Percentiles rank a stretch among this genome's conserved stretches.
Conservation (phyloP, 176 grass and related monocot species). For the Musa itinerans region DNA sequence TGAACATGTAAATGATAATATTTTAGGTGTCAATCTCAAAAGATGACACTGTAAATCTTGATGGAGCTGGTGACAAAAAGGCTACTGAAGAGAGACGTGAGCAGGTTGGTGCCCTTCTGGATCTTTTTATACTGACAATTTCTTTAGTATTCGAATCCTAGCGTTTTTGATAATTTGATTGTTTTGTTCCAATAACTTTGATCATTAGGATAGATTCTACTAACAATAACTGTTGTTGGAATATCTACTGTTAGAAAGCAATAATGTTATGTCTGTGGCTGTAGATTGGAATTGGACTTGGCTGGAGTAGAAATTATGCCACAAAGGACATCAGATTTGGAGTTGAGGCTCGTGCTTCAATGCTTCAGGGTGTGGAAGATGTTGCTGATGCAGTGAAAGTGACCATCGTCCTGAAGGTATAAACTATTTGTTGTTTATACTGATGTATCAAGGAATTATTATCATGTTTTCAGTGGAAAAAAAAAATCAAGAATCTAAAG, state of each 20-base stretch:
- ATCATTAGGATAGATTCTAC: background rate
- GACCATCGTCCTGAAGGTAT: conserved; percentile 26
- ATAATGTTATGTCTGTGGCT: background rate
- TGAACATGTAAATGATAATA: background rate
- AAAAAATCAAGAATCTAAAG: background rate
- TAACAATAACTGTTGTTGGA: background rate
- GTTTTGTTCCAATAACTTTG: background rate
- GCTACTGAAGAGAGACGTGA: conserved; percentile 47
- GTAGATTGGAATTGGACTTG: conserved; percentile 8
- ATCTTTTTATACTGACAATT: background rate
- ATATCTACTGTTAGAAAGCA: background rate
- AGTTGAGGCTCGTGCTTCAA: conserved; percentile 25
- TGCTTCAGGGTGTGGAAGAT: conserved; percentile 16
- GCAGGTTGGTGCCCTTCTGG: conserved; percentile 25
- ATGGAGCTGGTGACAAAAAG: conserved; percentile 47
- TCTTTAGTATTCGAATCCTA: background rate
- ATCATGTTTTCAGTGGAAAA: background rate
- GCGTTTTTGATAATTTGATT: background rate
- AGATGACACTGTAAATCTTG: conserved; percentile 49
- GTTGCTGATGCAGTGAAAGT: conserved; percentile 17
- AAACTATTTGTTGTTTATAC: background rate
- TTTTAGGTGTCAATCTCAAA: conserved; percentile 51
- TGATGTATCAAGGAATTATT: background rate
- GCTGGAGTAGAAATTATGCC: conserved; percentile 30
- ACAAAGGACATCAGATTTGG: conserved; percentile 34